These are phyloP conservation scores for Chlorella sp. DNA, from an alignment of 139 green algal species.

Conservation along the genomic window DNA sequence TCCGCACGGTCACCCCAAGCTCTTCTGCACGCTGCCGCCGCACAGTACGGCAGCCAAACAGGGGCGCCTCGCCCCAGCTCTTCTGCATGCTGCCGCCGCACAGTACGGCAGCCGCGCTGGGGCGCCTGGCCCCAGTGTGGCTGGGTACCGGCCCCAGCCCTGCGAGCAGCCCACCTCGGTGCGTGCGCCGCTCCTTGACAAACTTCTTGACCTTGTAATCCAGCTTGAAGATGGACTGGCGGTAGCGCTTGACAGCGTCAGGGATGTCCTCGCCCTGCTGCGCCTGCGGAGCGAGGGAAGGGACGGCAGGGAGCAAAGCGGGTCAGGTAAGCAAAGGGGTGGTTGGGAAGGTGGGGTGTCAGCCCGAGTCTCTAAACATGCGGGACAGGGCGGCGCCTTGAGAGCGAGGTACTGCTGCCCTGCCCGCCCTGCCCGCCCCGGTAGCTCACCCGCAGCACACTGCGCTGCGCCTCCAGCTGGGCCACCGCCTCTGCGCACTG, in stretches of 20 bases:
- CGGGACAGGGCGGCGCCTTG: no score
- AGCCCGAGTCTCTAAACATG: no score
- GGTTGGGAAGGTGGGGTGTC: no score
- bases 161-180: slow-evolving; percentile 21
- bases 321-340: no score
- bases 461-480: slow-evolving; percentile 32
- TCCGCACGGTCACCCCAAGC: no score
- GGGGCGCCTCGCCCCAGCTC: neutral
- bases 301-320: neutral
- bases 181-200: slow-evolving; percentile 1
- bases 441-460: slow-evolving; percentile 4
- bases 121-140: no score
- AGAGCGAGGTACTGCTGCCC: no score
- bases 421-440: neutral
- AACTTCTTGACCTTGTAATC: slow-evolving; percentile 38
- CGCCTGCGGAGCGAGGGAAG: neutral
- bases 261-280: slow-evolving; percentile 30
- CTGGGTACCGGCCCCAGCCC: no score
- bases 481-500: slow-evolving; percentile 31
- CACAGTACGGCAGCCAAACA: neutral
- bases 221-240: slow-evolving; percentile 37
- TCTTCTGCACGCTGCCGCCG: neutral
- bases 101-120: neutral
- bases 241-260: slow-evolving; percentile 26
- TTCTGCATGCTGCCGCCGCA: neutral